Evolutionary conservation across 2,329 filamentous ascomycete species (phyloP).

Genomic region (Ceratocystis alfenasii): DNA sequence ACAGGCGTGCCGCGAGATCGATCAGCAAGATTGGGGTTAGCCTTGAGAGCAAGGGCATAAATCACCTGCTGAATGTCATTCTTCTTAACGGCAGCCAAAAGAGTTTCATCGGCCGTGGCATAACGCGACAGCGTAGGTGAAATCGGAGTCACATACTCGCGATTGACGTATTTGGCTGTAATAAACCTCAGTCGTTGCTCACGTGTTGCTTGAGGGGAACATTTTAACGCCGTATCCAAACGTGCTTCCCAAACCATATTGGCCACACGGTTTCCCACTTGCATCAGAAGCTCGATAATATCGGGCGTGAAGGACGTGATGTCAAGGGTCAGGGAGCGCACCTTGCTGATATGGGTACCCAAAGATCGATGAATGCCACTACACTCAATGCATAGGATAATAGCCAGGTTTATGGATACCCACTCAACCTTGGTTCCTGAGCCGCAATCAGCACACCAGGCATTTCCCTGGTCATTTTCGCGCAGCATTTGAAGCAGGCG

Average conservation of each 20-base stretch:
- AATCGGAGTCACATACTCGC: constrained; percentile 66
- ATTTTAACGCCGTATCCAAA: constrained; percentile 63
- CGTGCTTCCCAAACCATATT: constrained; percentile 95
- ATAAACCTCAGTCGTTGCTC: constrained; percentile 93
- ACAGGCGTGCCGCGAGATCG: constrained; percentile 78
- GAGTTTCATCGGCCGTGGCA: constrained; percentile 68
- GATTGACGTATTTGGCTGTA: constrained; percentile 84
- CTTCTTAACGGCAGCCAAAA: constrained; percentile 86
- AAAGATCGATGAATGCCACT: constrained; percentile 93
- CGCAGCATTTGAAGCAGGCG: constrained; percentile 77
- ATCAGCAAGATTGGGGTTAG: constrained; percentile 77
- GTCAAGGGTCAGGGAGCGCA: constrained; percentile 87
- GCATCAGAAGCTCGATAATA: constrained; percentile 83
- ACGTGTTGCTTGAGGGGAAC: constrained; percentile 61
- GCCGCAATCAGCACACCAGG: constrained; percentile 86
- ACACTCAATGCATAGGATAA: constrained; percentile 94
- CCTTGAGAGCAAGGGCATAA: constrained; percentile 74
- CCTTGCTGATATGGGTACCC: constrained; percentile 94
- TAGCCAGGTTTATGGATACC: constrained; percentile 96
- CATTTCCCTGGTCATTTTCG: constrained; percentile 84
- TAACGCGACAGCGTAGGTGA: constrained; percentile 65
- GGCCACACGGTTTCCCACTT: constrained; percentile 85
- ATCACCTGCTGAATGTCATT: constrained; percentile 92
- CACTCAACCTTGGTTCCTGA: constrained; percentile 90
- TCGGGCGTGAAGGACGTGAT: constrained; percentile 94